phyloP scores from a whole-genome alignment of 768 basidiomycete species.

The Leccinellum luteum region DNA sequence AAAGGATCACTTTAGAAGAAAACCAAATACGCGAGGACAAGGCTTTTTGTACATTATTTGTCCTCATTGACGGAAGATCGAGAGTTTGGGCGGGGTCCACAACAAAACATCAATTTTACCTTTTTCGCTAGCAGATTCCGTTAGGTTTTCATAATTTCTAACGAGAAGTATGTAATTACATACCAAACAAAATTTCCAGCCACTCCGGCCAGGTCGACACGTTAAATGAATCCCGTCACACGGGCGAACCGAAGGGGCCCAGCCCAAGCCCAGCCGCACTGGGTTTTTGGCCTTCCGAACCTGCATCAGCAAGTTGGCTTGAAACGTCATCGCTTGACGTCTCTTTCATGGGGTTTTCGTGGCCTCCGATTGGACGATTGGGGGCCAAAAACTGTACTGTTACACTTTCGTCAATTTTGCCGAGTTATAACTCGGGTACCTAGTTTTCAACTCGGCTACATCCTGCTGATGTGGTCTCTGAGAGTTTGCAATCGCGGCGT shows the following conservation, averaged over 20 bases:
- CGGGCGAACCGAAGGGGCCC: background rate
- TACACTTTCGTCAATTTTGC: too few species aligned
- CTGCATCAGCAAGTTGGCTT: too few species aligned
- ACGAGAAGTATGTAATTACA: background rate
- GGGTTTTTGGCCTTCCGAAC: background rate
- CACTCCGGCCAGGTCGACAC: background rate
- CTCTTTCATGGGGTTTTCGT: too few species aligned
- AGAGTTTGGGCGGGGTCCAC: constrained; percentile 13
- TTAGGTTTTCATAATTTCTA: constrained; percentile 11
- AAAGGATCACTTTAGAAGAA: constrained; percentile 21
- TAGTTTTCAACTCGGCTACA: too few species aligned
- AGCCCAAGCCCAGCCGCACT: background rate
- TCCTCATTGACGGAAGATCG: constrained; percentile 29
- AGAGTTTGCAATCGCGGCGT: background rate
- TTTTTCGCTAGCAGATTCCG: constrained; percentile 16
- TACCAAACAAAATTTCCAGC: background rate
- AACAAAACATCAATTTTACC: constrained; percentile 8
- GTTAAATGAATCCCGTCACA: background rate
- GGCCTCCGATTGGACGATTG: too few species aligned
- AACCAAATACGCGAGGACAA: background rate
- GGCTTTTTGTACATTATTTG: constrained; percentile 35
- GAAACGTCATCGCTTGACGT: too few species aligned
- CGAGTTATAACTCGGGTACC: too few species aligned
- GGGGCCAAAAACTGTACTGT: too few species aligned
- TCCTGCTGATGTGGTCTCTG: too few species aligned